Evolutionary conservation across 345 rosid species (phyloP), one percentile per base, ranked within the genome.

Genomic region (Syzygium jambos): DNA sequence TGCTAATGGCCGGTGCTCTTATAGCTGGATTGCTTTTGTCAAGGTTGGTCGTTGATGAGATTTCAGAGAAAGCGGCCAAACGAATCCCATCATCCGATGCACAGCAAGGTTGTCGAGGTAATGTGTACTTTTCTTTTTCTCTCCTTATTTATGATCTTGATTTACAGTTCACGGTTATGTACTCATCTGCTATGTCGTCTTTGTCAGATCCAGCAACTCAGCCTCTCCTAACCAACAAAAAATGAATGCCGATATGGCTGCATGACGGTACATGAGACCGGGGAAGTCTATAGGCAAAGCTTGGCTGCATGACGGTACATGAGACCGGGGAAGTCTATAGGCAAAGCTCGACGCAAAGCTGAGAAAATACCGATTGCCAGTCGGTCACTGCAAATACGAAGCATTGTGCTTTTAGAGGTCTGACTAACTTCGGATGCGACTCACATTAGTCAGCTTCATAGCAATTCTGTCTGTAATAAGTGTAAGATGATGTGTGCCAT

Each of bases 1-100:
- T 96, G 99, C 90, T 98, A 88, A 93, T 91, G 88, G 89, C 65
- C 52, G 89, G 98, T 25, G 99, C 98, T 57, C 94, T 96, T 27
- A 88, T 94, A 52, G 99, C 99, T 52, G 94, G 98, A 16, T 93
- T 96, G 91, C 96, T 96, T 87, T 89, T 96, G 84, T 93, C 98
- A 17, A 92, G 93, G 56, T 92, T 93, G 87, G 97, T 98, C 78
- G 49, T 88, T 2, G 87, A 89, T 5, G 97, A 95, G 92, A 90
- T 94, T 34, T 22, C 88, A 7, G 95, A 94, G 87, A 93, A 88
- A 83, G 85, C 78, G 43, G 55, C 84, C 41, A 88, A 78, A 84
- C 88, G 49, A 7, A 57, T 61, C 73, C 88, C 87, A 57, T 49
- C 86, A 53, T 63, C 89, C 25, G 61, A 51, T 23, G 86, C 55